phyloP scores from a whole-genome alignment of 768 basidiomycete genomes.

The Pisolithus tinctorius region DNA sequence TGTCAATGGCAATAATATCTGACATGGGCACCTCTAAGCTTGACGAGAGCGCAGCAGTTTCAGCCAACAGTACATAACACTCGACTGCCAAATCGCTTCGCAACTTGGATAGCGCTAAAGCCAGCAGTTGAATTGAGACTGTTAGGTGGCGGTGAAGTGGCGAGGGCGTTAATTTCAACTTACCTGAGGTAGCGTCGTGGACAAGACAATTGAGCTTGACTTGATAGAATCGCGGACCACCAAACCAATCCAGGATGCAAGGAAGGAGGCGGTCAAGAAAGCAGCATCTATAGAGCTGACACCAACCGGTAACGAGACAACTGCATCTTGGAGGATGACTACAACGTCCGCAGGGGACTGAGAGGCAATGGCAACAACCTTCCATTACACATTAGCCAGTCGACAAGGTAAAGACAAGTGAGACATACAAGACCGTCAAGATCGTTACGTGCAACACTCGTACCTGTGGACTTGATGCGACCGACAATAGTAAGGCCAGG shows the following conservation, averaged over 20 bases:
- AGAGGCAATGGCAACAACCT: slow-evolving; percentile 16
- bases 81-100: slow-evolving; percentile 14
- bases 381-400: not conserved
- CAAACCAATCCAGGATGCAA: slow-evolving; percentile 23
- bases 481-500: slow-evolving; percentile 14
- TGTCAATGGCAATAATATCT: slow-evolving; percentile 7
- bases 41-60: slow-evolving; percentile 12
- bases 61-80: slow-evolving; percentile 18
- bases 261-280: slow-evolving; percentile 15
- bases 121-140: slow-evolving; percentile 12
- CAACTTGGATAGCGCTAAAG: slow-evolving; percentile 20
- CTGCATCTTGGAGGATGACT: slow-evolving; percentile 2
- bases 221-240: slow-evolving; percentile 12
- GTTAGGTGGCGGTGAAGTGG: not conserved
- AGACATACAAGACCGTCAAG: slow-evolving; percentile 6
- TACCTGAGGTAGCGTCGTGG: slow-evolving; percentile 23
- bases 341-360: slow-evolving; percentile 5
- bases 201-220: slow-evolving; percentile 18
- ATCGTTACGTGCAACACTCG: slow-evolving; percentile 1
- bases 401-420: not conserved
- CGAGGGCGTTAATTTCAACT: not conserved
- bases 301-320: slow-evolving; percentile 11
- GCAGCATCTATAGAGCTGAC: slow-evolving; percentile 14
- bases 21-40: slow-evolving; percentile 6
- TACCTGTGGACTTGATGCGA: slow-evolving; percentile 12